A percentile compares a stretch with the other conserved stretches of the same genome.
phyloP scores from a whole-genome alignment of 192 early-diverging fungal genomes.

The Rhizoclosmatium sp. region DNA sequence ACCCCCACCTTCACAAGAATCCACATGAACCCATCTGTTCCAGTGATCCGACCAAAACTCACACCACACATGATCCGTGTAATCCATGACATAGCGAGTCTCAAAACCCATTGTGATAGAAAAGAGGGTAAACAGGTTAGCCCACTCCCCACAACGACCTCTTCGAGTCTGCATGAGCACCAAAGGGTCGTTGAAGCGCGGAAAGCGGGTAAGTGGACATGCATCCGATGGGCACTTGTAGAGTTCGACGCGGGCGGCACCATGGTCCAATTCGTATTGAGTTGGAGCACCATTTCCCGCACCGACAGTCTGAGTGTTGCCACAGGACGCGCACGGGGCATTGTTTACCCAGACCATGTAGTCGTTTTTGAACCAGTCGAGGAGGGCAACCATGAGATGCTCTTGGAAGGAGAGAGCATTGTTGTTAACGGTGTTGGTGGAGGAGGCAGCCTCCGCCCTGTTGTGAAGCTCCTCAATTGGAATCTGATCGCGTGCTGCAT shows the following conservation, averaged over 20 bases:
- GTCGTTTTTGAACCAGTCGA: slow-evolving; percentile 54
- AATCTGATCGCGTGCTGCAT: slow-evolving; percentile 43
- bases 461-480: slow-evolving; percentile 46
- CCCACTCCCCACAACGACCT: slow-evolving; percentile 59
- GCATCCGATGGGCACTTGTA: slow-evolving; percentile 41
- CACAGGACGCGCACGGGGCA: slow-evolving; percentile 42
- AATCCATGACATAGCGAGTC: slow-evolving; percentile 53
- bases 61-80: slow-evolving; percentile 58
- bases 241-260: slow-evolving; percentile 42
- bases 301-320: slow-evolving; percentile 11
- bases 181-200: slow-evolving; percentile 48
- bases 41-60: slow-evolving; percentile 44
- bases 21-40: slow-evolving; percentile 47
- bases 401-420: slow-evolving; percentile 29
- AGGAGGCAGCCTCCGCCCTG: slow-evolving; percentile 20
- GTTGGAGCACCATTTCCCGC: slow-evolving; percentile 35
- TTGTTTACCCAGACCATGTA: slow-evolving; percentile 56
- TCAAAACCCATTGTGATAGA: slow-evolving; percentile 51
- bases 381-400: slow-evolving; percentile 40
- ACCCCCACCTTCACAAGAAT: slow-evolving; percentile 43
- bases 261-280: slow-evolving; percentile 26
- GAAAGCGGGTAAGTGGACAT: slow-evolving; percentile 41
- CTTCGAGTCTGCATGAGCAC: slow-evolving; percentile 48
- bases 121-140: slow-evolving; percentile 51
- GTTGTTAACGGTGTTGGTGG: slow-evolving; percentile 11